Conservation (phyloP, 192 early-diverging fungal species). For the Geranomyces michiganensis region DNA sequence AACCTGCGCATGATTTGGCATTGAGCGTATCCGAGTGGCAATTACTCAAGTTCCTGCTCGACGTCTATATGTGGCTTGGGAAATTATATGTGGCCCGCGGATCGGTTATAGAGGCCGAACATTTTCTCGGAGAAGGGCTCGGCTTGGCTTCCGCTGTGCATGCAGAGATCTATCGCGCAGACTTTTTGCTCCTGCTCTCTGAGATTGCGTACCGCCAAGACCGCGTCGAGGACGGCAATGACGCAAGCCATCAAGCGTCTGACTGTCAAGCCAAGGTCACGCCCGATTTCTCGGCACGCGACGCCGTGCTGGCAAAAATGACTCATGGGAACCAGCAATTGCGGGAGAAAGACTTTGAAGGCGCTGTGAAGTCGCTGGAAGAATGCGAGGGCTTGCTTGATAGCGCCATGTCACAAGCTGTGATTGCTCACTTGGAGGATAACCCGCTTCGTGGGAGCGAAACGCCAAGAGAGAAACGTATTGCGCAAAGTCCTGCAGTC, state of each 20-base stretch:
- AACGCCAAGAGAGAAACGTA: constrained; percentile 55
- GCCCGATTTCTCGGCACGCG: constrained; percentile 33
- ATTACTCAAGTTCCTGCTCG: constrained; percentile 44
- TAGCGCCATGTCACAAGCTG: constrained; percentile 55
- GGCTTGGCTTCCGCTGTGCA: constrained; percentile 51
- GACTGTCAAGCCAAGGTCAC: constrained; percentile 29
- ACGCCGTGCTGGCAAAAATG: constrained; percentile 38
- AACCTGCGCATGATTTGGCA: neutral
- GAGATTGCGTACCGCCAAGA: constrained; percentile 58
- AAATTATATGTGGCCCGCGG: constrained; percentile 59
- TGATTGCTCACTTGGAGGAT: constrained; percentile 58
- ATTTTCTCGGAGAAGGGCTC: constrained; percentile 62
- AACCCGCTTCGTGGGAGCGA: constrained; percentile 33
- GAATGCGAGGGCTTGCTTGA: constrained; percentile 51
- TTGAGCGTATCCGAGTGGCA: neutral
- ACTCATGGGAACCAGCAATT: constrained; percentile 55
- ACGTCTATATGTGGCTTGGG: constrained; percentile 54
- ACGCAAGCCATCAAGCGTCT: constrained; percentile 1
- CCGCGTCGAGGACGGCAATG: constrained; percentile 37
- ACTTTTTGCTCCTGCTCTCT: constrained; percentile 49
- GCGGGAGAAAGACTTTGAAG: constrained; percentile 41
- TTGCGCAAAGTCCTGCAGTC: neutral
- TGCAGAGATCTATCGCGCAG: constrained; percentile 40
- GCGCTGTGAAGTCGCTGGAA: constrained; percentile 54
- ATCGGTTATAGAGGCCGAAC: constrained; percentile 61